Conservation (phyloP, 805 yeast genomes). For the Teunomyces lycoperdinae region DNA sequence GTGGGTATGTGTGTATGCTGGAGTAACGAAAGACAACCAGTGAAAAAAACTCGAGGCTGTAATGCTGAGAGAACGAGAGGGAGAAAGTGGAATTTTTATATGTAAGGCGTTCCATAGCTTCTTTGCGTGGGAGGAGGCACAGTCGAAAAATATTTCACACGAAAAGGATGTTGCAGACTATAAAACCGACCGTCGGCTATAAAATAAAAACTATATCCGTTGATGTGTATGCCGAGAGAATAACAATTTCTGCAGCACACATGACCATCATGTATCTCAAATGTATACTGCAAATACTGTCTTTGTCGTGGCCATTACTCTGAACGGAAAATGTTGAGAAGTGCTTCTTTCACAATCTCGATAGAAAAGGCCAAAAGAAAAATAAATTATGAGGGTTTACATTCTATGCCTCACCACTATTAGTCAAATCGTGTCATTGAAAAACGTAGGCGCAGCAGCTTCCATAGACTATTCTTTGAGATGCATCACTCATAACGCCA, state of each 20-base stretch:
- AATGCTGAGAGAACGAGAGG: background rate
- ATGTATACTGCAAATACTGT: background rate
- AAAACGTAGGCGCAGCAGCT: background rate
- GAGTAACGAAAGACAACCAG: background rate
- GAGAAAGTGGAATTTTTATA: background rate
- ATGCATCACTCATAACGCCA: too few relatives aligned
- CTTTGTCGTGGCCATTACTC: background rate
- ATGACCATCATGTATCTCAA: too few relatives aligned
- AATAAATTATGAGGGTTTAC: background rate
- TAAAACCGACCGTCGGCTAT: background rate
- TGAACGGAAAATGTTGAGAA: background rate
- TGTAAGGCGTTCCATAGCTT: background rate
- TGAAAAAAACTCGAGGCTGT: background rate
- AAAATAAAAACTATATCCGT: background rate
- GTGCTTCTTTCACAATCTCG: background rate
- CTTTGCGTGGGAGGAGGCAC: background rate
- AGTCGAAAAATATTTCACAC: conserved; percentile 3
- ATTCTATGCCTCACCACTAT: background rate
- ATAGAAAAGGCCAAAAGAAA: background rate
- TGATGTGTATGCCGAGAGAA: too few relatives aligned
- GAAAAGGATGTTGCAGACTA: background rate
- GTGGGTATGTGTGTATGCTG: background rate
- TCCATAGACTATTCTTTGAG: too few relatives aligned
- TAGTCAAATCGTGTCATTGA: background rate
- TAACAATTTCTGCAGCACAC: too few relatives aligned